These are phyloP conservation scores for Samsoniella hepiali DNA, from an alignment of 2,329 filamentous ascomycete genomes.

Conservation along the genomic window DNA sequence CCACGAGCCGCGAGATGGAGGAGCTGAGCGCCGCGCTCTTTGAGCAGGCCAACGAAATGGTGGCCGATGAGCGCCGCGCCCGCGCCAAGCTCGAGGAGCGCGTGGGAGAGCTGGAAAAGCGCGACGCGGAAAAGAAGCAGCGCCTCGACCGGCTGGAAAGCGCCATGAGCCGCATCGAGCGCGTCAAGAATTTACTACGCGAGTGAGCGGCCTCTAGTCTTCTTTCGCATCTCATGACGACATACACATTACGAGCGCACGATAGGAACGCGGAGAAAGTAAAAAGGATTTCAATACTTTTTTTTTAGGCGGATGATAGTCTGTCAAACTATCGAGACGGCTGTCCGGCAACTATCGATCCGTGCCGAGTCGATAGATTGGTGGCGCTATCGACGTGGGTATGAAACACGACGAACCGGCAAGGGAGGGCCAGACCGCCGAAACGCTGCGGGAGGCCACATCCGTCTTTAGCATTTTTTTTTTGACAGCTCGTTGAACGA, in stretches of 20 bases:
- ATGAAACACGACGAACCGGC: constrained; percentile 12
- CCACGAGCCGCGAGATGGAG: constrained; percentile 71
- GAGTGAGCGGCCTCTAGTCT: neutral
- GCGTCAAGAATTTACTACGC: constrained; percentile 59
- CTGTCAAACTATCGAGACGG: neutral
- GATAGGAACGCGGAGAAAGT: neutral
- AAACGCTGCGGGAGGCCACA: neutral
- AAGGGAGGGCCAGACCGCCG: neutral
- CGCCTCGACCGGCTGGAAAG: constrained; percentile 68
- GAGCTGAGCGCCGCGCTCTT: constrained; percentile 74
- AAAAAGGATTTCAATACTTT: neutral
- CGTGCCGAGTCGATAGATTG: neutral
- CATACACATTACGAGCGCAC: neutral
- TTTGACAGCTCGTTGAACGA: neutral
- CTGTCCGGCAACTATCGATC: neutral
- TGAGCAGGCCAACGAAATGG: constrained; percentile 85
- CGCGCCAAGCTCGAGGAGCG: constrained; percentile 69
- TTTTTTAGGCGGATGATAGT: neutral
- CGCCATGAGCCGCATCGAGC: constrained; percentile 67
- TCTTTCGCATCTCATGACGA: neutral
- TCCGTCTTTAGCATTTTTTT: neutral
- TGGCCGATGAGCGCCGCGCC: constrained; percentile 69
- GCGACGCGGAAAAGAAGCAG: constrained; percentile 66
- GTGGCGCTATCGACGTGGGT: neutral
- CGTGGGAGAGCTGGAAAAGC: constrained; percentile 63